A percentile compares a stretch with the other conserved stretches of the same genome.
phyloP scores from a whole-genome alignment of 495 filamentous ascomycete genomes.

The Staphylotrichum longicolle region DNA sequence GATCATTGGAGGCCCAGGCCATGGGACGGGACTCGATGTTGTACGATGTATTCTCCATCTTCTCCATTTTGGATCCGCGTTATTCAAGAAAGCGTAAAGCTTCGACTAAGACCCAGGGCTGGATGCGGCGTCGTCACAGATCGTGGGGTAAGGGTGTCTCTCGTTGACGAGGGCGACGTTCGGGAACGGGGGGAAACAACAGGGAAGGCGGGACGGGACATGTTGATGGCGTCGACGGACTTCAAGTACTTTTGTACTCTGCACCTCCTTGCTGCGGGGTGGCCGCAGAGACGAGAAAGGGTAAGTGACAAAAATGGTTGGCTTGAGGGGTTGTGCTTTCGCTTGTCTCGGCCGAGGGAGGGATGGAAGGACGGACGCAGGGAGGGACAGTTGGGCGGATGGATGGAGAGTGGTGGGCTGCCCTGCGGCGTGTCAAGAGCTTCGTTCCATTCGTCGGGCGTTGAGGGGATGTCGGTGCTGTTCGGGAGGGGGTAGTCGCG shows the following conservation, averaged over 20 bases:
- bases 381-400: not conserved
- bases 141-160: not conserved
- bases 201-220: not conserved
- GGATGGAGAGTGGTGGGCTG: not conserved
- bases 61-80: too few relatives aligned
- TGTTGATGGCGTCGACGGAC: not conserved
- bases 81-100: too few relatives aligned
- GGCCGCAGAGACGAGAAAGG: not conserved
- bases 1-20: conserved; percentile 23
- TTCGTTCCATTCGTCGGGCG: not conserved
- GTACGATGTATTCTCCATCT: too few relatives aligned
- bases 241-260: not conserved
- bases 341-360: not conserved
- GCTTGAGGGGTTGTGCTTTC: not conserved
- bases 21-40: conserved; percentile 10
- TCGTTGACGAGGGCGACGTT: not conserved
- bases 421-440: not conserved
- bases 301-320: not conserved
- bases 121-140: too few relatives aligned
- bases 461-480: not conserved
- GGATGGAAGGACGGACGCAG: not conserved
- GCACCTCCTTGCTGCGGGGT: not conserved
- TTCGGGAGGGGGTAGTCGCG: not conserved
- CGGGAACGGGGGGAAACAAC: not conserved
- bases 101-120: too few relatives aligned